Evolutionary conservation across 2,329 filamentous ascomycete genomes (phyloP), one percentile per base, ranked within the genome.

Genomic region (Ceratocystis harringtonii): DNA sequence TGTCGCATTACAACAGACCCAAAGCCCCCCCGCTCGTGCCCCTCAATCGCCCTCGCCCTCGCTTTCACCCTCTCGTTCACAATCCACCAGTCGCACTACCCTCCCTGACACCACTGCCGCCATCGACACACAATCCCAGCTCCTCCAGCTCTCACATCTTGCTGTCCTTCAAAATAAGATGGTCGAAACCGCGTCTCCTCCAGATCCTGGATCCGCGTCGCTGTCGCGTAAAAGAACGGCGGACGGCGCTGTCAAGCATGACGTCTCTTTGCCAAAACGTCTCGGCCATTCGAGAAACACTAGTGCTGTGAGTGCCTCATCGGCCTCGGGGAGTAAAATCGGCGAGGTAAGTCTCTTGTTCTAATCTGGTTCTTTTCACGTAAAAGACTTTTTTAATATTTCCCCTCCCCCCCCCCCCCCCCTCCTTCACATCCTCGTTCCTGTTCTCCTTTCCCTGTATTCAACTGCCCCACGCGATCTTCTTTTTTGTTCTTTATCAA

Each of bases 261-360:
- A 57, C 30, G n/a, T 62, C 58, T 62, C 36, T 25, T 48, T 61
- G 30, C 19, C 50, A 22, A 30, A 77, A 72, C 65, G 74, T 71
- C 45, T 81, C 78, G 80, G 79, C 22, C 86, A 87, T 72, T 86
- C 86, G 36, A 80, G 87, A 71, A 88, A 84, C 69, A 84, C 83
- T 62, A 90, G 88, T 72, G 79, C 83, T 63, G 78, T 87, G 68
- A 82, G 80, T 72, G 74, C 78, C 66, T 76, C 77, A 50, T 82
- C 80, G 3, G 84, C 84, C 7, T 78, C 81, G 62, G 79, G 81
- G 61, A 87, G 80, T 70, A 85, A 84, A 70, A 87, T 90, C 69
- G 85, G 86, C 73, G 88, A 91, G 65, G 66, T 67, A 62, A 62
- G 66, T 65, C 44, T 25, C 19, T 50, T 57, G 48, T 48, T 43